Evolutionary conservation across 331 rosid genomes (phyloP).

Genomic region (Arachis monticola): DNA sequence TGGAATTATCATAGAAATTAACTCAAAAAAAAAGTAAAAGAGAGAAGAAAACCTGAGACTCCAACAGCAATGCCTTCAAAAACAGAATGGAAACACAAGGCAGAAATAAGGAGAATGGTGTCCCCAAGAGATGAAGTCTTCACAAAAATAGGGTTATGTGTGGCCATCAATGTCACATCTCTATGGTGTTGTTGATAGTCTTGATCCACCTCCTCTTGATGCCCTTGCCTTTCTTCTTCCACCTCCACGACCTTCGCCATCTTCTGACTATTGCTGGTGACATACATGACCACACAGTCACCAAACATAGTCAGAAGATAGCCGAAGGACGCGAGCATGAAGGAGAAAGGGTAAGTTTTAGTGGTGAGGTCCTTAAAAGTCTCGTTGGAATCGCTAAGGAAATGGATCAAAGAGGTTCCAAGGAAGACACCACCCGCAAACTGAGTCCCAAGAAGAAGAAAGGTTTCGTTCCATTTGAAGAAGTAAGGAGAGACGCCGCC

Average conservation of each 20-base stretch:
- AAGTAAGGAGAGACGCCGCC: conserved; percentile 79
- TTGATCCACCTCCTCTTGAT: too few species aligned
- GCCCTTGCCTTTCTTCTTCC: conserved; percentile 48
- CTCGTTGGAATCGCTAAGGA: conserved; percentile 64
- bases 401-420: conserved; percentile 77
- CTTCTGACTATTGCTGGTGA: conserved; percentile 37
- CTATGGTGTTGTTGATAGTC: background rate
- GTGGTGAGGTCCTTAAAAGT: conserved; percentile 57
- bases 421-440: conserved; percentile 83
- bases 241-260: conserved; percentile 54
- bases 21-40: too few species aligned
- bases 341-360: conserved; percentile 73
- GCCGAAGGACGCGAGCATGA: conserved; percentile 70
- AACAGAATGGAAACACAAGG: conserved; percentile 79
- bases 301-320: conserved; percentile 79
- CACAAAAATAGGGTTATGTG: conserved; percentile 42
- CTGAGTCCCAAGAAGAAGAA: conserved; percentile 72
- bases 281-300: conserved; percentile 52
- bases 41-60: conserved; percentile 52
- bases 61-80: conserved; percentile 89
- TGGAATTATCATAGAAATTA: too few species aligned
- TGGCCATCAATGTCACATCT: conserved; percentile 6
- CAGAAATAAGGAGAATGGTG: conserved; percentile 69
- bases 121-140: conserved; percentile 66
- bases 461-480: conserved; percentile 68